Evolutionary conservation across 345 rosid species (phyloP), one percentile per base, ranked within the genome.

Genomic region (Isatis tinctoria): DNA sequence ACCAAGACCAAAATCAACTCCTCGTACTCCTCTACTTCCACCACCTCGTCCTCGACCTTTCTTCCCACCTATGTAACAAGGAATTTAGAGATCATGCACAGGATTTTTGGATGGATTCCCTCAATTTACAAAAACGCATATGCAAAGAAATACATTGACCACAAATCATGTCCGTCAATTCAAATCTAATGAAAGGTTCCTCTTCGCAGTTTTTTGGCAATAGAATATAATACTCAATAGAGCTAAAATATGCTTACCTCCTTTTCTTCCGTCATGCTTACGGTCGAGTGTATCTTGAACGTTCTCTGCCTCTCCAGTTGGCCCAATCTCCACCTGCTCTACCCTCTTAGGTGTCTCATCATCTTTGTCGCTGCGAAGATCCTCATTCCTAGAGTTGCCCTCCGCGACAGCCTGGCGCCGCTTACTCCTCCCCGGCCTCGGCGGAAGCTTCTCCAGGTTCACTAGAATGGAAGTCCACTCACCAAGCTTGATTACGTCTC

Each of bases 1-100:
- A 37, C 99, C 99, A 80, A 95, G 80, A 79, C 99, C 99, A 79
- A 48, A 95, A 80, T 95, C 99, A 83, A 95, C 98, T 27, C 98
- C 99, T 52, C 99, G 97, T 30, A 95, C 97, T 64, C 97, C 98
- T 81, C 97, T 87, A 58, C 83, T 89, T 16, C 87, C 81, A 17
- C 83, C 84, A 39, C 93, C 87, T 70, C 85, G 83, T 59, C 95
- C 95, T 65, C 78, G 77, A 41, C 87, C 87, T 83, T 95, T 92
- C 73, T 85, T 90, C 47, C 93, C 96, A 72, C 96, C 99, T 73
- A 51, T 8, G 85, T 83, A 65, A 83, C 65, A 79, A 60, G 65
- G 70, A 37, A 60, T 35, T 70, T 60, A 69, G 39, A 69, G 60
- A 73, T 80, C 61, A 81, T 33, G 56, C 73, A 64, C 60, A 30